A percentile compares a stretch with the other conserved stretches of the same genome.
Conservation (phyloP, 257 asterid genomes). For the Solanum piurae region DNA sequence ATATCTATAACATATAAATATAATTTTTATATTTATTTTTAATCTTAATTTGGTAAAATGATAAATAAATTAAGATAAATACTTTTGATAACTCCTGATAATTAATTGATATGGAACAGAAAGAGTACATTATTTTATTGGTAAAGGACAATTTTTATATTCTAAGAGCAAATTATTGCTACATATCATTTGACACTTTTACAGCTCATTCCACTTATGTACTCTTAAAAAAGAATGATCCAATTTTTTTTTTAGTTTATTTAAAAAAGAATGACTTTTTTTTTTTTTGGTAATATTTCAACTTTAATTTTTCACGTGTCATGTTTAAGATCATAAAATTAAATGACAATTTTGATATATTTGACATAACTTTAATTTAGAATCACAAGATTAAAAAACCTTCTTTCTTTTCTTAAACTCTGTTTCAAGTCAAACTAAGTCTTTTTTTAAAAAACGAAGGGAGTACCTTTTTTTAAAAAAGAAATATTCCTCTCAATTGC, state of each 20-base stretch:
- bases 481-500: background rate
- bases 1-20: too few species aligned
- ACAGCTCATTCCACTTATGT: background rate
- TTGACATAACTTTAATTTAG: too few species aligned
- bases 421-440: rapidly evolving
- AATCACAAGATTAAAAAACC: rapidly evolving
- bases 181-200: background rate
- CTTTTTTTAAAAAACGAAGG: too few species aligned
- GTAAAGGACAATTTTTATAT: background rate
- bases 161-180: background rate
- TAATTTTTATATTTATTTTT: background rate
- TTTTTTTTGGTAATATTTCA: rapidly evolving
- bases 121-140: background rate
- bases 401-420: rapidly evolving
- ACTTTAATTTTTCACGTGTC: rapidly evolving
- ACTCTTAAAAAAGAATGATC: background rate
- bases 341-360: rapidly evolving
- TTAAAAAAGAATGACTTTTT: too few species aligned
- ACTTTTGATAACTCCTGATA: background rate
- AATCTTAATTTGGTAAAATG: background rate
- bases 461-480: rapidly evolving
- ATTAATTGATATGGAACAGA: background rate
- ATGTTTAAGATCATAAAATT: too few species aligned
- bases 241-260: too few species aligned
- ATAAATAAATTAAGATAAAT: background rate